Evolutionary conservation across 2,329 filamentous ascomycete genomes (phyloP), one percentile per base, ranked within the genome.

Genomic region (Lasiodiplodia sp.): DNA sequence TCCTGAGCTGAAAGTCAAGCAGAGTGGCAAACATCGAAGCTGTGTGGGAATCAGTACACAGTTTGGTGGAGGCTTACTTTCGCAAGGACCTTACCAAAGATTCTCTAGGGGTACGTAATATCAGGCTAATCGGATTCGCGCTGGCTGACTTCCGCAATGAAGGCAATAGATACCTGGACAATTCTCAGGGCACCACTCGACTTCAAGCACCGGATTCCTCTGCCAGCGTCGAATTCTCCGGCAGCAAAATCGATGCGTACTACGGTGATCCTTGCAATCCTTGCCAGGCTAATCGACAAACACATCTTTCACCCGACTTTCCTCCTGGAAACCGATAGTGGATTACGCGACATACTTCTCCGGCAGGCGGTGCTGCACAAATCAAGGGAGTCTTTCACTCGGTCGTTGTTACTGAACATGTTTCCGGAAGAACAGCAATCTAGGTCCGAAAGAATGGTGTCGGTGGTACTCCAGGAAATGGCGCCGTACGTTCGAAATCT

Each of bases 231-330:
- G 8, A 80, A 80, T 69, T 72, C 75, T 2, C 21, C 52, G 1
- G 66, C 68, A 21, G 77, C 77, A 1, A 80, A 78, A 68, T 70
- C 73, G 28, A 80, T 80, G 75, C 76, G 77, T 4, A 68, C 74
- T 28, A 75, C 73, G 11, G 68, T 76, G 7, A 71, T 76, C 7
- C 70, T 80, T 11, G 74, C 71, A 10, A 69, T 78, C 40, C 44
- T 81, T 2, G 71, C 73, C 0, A 65, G 70, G 10, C 71, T 78
- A 38, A 69, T 80, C 2, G 65, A 71, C 47, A 66, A 73, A 28
- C 66, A 76, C 38, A 72, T 80, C 34, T 79, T 81, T 68, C 76
- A 79, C 44, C 77, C 77, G 4, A 75, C 70, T 1, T 78, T 79
- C 63, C 53, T 79, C 71, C 28, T 73, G 18, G 37, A 66, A 21